phyloP scores from a whole-genome alignment of 768 basidiomycete species.

The Tricholoma sp. region DNA sequence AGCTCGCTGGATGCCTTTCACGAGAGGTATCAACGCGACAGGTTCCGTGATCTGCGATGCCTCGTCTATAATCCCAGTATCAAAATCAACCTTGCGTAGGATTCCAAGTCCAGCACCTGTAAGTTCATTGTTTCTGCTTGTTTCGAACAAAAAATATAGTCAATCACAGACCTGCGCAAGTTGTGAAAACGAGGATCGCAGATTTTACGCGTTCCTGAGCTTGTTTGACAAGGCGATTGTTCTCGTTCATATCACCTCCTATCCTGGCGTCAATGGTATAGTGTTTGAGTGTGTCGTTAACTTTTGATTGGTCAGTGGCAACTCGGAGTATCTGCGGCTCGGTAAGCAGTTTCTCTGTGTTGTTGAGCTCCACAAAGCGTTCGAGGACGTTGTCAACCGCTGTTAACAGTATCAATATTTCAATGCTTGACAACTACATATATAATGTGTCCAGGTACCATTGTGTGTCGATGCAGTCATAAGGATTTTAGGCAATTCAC shows the following conservation, averaged over 20 bases:
- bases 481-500: constrained; percentile 42
- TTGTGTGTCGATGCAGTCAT: constrained; percentile 74
- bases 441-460: constrained; percentile 28
- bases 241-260: constrained; percentile 59
- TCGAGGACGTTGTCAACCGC: constrained; percentile 70
- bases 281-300: constrained; percentile 49
- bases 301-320: constrained; percentile 60
- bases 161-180: constrained; percentile 45
- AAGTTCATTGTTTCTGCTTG: neutral
- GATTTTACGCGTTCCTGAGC: constrained; percentile 54
- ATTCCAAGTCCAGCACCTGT: constrained; percentile 53
- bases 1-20: constrained; percentile 54
- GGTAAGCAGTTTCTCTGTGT: constrained; percentile 33
- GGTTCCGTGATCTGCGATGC: constrained; percentile 70
- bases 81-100: constrained; percentile 50
- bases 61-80: constrained; percentile 62
- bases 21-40: constrained; percentile 58
- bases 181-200: constrained; percentile 57
- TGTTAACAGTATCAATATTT: constrained; percentile 18
- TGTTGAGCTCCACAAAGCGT: constrained; percentile 50
- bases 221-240: constrained; percentile 49
- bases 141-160: neutral
- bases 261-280: constrained; percentile 63
- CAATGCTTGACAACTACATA: neutral
- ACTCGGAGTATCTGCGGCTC: constrained; percentile 62